Evolutionary conservation across 1,139 yeast species (phyloP), one percentile per base, ranked within the genome.

Genomic region (Ogataea hybrid): DNA sequence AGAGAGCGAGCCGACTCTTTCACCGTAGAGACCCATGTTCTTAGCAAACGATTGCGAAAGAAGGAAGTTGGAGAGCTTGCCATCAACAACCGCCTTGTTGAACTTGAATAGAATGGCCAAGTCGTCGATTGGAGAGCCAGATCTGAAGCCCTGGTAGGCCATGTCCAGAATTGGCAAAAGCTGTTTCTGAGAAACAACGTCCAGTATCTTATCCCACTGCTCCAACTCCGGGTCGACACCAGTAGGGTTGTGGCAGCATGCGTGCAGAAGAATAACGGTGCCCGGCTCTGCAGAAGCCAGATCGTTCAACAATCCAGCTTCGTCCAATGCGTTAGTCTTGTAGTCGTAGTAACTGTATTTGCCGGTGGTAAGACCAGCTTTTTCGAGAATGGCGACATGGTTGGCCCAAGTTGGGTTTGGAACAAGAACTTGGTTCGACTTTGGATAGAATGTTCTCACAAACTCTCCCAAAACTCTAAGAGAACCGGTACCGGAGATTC

Each of bases 221-320:
- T 81, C 85, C 37, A 66, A 65, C 10, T 86, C 74, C 48, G 95
- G 94, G 62, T 90, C 97, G 50, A 90, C 80, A 25, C 97, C 97
- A 11, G 97, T 90, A 31, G 97, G 97, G 67, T 90, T 90, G 70
- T 90, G 97, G 58, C 97, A 94, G 61, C 97, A 89, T 5, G 96
- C 95, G 67, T 90, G 97, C 48, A 90, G 73, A 43, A 90, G 68
- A 28, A 90, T 81, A 48, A 86, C 76, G 14, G 84, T 72, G 23
- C 78, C 83, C 15, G 70, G 64, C 21, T 69, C 73, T 35, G 77
- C 76, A 2, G 51, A 50, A 4, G 57, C 43, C 29, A 74, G 51
- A 37, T 69, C 70, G 8, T 51, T 48, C 16, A 72, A 43, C 71
- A 82, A 69, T 40, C 73, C 73, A 17, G 69, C 78, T 44, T 75